Conservation (phyloP, 1,284 basidiomycete species). For the Lentinula novae-zelandiae region DNA sequence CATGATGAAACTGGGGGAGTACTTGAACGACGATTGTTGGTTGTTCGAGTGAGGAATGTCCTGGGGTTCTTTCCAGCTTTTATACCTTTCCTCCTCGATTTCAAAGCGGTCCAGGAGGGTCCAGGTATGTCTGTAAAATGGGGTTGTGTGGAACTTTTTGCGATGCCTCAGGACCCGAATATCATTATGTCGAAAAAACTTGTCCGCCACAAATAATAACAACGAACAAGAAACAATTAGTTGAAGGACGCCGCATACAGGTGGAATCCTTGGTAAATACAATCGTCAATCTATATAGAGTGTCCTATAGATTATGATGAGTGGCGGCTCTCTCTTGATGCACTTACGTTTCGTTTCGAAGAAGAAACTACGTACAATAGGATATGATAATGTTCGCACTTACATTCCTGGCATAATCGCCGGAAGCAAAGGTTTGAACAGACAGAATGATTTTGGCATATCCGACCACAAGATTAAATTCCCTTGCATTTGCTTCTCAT, state of each 20-base stretch:
- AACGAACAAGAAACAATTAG: too few relatives aligned
- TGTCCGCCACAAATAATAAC: neutral
- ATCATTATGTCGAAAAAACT: neutral
- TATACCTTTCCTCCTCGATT: neutral
- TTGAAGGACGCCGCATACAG: too few relatives aligned
- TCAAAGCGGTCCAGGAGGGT: neutral
- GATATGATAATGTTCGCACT: too few relatives aligned
- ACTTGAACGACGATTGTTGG: constrained; percentile 9
- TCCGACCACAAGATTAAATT: too few relatives aligned
- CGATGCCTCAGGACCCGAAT: neutral
- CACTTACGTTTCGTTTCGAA: neutral
- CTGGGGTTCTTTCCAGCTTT: neutral
- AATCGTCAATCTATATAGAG: too few relatives aligned
- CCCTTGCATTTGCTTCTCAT: too few relatives aligned
- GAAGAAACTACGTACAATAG: neutral
- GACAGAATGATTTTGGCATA: too few relatives aligned
- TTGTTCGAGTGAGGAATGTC: constrained; percentile 12
- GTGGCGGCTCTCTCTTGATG: neutral
- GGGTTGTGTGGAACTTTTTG: neutral
- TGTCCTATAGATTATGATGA: neutral
- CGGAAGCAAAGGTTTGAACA: too few relatives aligned
- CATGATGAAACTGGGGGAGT: constrained; percentile 6
- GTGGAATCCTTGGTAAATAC: too few relatives aligned
- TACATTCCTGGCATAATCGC: too few relatives aligned
- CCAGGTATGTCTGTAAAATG: neutral